Percentiles rank a stretch among this genome's conserved stretches.
phyloP scores from a whole-genome alignment of 805 yeast genomes.

The Starmerella stellata region DNA sequence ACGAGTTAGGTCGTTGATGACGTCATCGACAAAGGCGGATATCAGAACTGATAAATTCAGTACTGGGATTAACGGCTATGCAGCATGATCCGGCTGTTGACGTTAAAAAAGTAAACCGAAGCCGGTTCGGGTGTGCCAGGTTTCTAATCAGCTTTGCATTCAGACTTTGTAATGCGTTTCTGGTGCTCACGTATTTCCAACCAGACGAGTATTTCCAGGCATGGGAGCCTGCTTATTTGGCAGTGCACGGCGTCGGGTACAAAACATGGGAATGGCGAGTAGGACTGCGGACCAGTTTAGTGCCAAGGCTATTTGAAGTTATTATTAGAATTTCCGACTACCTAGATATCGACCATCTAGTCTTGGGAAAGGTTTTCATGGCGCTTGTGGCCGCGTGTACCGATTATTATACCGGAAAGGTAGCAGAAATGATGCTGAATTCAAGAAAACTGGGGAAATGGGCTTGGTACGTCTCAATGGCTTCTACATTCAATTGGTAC shows the following conservation, averaged over 20 bases:
- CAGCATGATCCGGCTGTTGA: no score
- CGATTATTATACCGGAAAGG: conserved; percentile 40
- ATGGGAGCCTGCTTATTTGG: conserved; percentile 72
- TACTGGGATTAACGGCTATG: no score
- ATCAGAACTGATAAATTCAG: neutral
- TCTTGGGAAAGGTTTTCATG: conserved; percentile 47
- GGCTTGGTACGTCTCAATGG: conserved; percentile 34
- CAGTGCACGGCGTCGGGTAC: conserved; percentile 62
- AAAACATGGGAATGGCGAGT: conserved; percentile 88
- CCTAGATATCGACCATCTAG: conserved; percentile 22
- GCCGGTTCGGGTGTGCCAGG: no score
- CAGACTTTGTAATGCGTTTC: conserved; percentile 44
- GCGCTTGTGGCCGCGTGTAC: conserved; percentile 54
- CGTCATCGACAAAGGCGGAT: neutral
- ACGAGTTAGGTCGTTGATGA: conserved; percentile 11
- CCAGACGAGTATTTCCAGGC: conserved; percentile 93
- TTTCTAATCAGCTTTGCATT: conserved; percentile 8
- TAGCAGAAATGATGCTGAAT: conserved; percentile 25
- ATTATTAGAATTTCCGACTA: conserved; percentile 26
- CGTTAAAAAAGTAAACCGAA: no score
- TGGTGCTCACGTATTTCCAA: conserved; percentile 65
- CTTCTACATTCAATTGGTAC: conserved; percentile 68
- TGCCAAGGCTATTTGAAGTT: conserved; percentile 52
- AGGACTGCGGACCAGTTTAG: conserved; percentile 57
- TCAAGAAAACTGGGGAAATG: conserved; percentile 8